A percentile compares a stretch with the other conserved stretches of the same genome.
These are phyloP conservation scores for Exophiala oligosperma DNA, from an alignment of 2,329 filamentous ascomycete genomes.

Conservation along the genomic window DNA sequence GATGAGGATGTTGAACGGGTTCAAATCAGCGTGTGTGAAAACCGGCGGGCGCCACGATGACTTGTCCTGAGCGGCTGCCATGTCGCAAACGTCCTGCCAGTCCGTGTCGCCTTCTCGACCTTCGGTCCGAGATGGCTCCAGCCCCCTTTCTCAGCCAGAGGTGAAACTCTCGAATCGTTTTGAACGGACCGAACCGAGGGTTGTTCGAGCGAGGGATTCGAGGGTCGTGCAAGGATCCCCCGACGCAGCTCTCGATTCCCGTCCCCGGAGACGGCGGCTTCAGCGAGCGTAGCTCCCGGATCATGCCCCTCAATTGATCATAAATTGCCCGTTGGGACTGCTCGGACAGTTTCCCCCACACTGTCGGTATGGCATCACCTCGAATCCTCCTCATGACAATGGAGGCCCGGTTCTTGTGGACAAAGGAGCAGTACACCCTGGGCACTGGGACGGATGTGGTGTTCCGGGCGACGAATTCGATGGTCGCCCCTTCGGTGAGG, in stretches of 20 bases:
- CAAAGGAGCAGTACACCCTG: constrained; percentile 46
- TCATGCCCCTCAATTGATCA: constrained; percentile 15
- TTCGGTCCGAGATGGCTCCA: constrained; percentile 28
- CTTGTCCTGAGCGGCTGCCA: constrained; percentile 39
- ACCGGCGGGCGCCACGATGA: constrained; percentile 38
- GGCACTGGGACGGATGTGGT: constrained; percentile 51
- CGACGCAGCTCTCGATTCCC: constrained; percentile 20
- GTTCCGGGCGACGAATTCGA: constrained; percentile 42
- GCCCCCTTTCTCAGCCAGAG: constrained; percentile 31
- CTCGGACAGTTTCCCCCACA: constrained; percentile 22
- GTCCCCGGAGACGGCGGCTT: constrained; percentile 5
- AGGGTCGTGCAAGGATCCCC: constrained; percentile 31
- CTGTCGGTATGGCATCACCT: constrained; percentile 30
- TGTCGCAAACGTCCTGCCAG: constrained; percentile 34
- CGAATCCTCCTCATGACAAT: constrained; percentile 49
- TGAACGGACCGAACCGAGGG: constrained; percentile 36
- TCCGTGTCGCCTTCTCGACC: constrained; percentile 23
- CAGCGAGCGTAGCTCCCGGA: constrained; percentile 22
- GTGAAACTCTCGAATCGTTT: constrained; percentile 37
- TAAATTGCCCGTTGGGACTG: constrained; percentile 11
- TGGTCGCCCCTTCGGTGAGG: constrained; percentile 42
- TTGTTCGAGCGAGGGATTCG: constrained; percentile 24
- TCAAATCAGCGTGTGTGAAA: constrained; percentile 36
- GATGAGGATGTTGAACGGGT: constrained; percentile 35
- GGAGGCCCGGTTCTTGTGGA: constrained; percentile 40